These are phyloP conservation scores for Pleurotus pulmonarius DNA, from an alignment of 768 basidiomycete species.

Conservation along the genomic window DNA sequence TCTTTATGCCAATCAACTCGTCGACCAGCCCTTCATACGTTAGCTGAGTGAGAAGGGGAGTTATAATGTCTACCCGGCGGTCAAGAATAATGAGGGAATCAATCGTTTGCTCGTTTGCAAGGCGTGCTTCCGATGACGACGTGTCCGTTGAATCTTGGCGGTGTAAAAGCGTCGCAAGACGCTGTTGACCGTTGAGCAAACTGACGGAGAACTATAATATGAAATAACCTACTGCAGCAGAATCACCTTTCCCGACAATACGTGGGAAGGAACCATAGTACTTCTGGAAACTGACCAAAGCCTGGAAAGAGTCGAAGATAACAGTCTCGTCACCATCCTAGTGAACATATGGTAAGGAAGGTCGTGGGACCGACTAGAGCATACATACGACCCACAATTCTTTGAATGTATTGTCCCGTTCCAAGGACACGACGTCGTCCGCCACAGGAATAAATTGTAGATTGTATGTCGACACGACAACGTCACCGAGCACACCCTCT, in stretches of 20 bases:
- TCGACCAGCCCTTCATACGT: slow-evolving; percentile 97
- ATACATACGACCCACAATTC: slow-evolving; percentile 85
- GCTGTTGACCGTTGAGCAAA: slow-evolving; percentile 36
- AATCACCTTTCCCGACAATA: slow-evolving; percentile 90
- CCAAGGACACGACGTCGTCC: slow-evolving; percentile 88
- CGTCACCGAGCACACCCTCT: slow-evolving; percentile 96
- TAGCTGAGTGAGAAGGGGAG: slow-evolving; percentile 90
- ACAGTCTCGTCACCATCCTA: slow-evolving; percentile 93
- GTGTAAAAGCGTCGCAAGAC: slow-evolving; percentile 68
- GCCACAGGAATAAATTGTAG: slow-evolving; percentile 93
- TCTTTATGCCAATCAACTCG: slow-evolving; percentile 85
- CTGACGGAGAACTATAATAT: not conserved
- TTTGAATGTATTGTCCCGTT: slow-evolving; percentile 80
- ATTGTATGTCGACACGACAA: slow-evolving; percentile 82
- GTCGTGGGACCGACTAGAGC: slow-evolving; percentile 3
- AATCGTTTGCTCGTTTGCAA: slow-evolving; percentile 54
- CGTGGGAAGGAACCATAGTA: slow-evolving; percentile 89
- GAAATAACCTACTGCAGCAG: slow-evolving; percentile 55
- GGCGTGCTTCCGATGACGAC: slow-evolving; percentile 33
- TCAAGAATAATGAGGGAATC: slow-evolving; percentile 90
- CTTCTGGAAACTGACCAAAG: slow-evolving; percentile 77
- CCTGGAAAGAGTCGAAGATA: slow-evolving; percentile 85
- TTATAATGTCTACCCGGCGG: slow-evolving; percentile 91
- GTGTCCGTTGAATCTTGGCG: slow-evolving; percentile 40
- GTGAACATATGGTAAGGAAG: slow-evolving; percentile 6